Base-by-base conservation (phyloP, 768 basidiomycete species). In the Mrakia gelida region DNA sequence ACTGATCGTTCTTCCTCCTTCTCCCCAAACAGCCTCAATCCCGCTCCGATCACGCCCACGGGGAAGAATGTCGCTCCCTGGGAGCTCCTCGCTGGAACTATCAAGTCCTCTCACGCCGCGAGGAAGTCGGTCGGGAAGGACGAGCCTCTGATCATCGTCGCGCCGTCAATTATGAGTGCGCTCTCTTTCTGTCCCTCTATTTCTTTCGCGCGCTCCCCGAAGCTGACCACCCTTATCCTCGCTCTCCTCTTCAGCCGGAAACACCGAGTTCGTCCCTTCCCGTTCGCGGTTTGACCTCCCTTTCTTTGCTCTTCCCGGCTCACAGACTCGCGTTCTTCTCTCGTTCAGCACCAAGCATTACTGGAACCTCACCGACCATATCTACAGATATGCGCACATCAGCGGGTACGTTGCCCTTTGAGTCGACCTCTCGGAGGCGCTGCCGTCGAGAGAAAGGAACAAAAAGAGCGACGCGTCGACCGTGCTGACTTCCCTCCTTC, bases 321-420 rank as follows among this genome's bases (percentile, higher is more conserved):
- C 5, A 28, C 26, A 26, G 11, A 26, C 13, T 5, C 23, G 26
- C 18, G 32, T 67, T 21, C 23, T 67, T 21, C 80, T 9, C 80
- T 79, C 54, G 82, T 79, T 45, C 80, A 80, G 65, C 63, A 43
- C 81, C 79, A 76, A 70, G 21, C 78, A 80, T 56, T 82, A 82
- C 80, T 83, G 83, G 83, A 81, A 81, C 63, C 79, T 84, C 45
- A 83, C 84, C 34, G 54, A 72, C 18, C 83, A 83, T 65, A 82
- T 84, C 67, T 83, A 83, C 73, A 79, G 83, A n/a, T 84, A 78
- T 73, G 61, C 62, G 21, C 77, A 78, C 26, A 43, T 74, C n/a
- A 30, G 34, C 0, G 30, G 41, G 67, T 67, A 10, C 7, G 65
- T 67, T 16, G n/a, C n/a, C n/a, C n/a, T n/a, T n/a, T n/a, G n/a